Base-by-base conservation (phyloP, 2,329 filamentous ascomycete species). In the Alternaria burnsii region DNA sequence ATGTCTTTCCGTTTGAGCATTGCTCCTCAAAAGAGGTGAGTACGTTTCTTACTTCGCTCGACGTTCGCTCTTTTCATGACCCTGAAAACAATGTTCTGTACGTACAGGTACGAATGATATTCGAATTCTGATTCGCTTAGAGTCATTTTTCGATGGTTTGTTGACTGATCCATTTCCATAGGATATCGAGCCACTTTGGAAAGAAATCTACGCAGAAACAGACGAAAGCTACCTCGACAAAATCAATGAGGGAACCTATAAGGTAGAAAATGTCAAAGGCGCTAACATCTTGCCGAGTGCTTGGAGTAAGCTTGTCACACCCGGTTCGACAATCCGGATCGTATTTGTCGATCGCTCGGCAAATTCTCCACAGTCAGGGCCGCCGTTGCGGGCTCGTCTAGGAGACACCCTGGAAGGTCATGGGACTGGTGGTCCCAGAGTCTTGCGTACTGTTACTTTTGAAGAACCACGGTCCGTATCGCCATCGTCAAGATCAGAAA, bases 251-350 rank as follows among this genome's bases (percentile, higher is more conserved):
- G 63, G 50, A 9, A 59, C 61, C 5, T 74, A 65, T 42, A 61
- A 61, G 28, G 55, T 73, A 5, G 16, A 58, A 11, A 66, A 48
- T 7, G 3, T 20, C 18, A 34, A 59, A 10, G 59, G 58, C 3
- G 61, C 64, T 9, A 61, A 53, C 10, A 67, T 74, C 10, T 24
- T 73, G 9, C 69, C 71, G 46, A 50, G 54, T 3, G 56, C 69
- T 11, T 74, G 72, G 71, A 38, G 48, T n/a, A 43, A 52, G 7
- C 42, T 70, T 11, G 57, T 70, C 8, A 50, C 44, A 30, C 60
- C 68, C 14, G 18, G 20, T 5, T 40, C 54, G 22, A 58, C 14
- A 18, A 48, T 67, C 8, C 28, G 59, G 11, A 62, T 69, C 10
- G 10, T 5, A 8, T 43, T 66, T n/a, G n/a, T 10, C 8, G 10